Evolutionary conservation across 1,284 basidiomycete species (phyloP), one percentile per base, ranked within the genome.

Genomic region (Rhizopogon parksii): DNA sequence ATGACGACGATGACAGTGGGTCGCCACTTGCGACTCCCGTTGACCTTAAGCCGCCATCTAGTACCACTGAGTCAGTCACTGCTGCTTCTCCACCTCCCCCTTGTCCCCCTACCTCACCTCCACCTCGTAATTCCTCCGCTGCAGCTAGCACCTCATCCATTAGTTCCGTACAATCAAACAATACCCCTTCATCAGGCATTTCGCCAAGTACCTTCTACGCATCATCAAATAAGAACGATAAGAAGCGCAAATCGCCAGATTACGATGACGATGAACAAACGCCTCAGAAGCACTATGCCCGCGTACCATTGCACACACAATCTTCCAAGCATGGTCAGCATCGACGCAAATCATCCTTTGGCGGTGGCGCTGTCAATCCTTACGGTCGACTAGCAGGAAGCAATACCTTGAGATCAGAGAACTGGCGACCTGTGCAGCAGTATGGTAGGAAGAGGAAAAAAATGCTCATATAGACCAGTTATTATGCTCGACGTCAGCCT

Each of bases 151-250:
- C 59, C 47, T 37, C 46, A 55, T 49, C 53, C 57, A 21, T 56
- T 59, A 43, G 46, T 38, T 54, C 56, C 49, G 54, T 59, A 53
- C 62, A 58, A 46, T 58, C 52, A n/a, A 53, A 59, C 37, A 46
- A 60, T 36, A 52, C 60, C 14, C 52, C n/a, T 53, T 60, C 60
- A 27, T 56, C 24, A 40, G 56, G 58, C 34, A 69, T 82, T 47
- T 60, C 74, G 25, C 60, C 77, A 19, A 63, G 60, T 32, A 76
- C 61, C 52, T 82, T 82, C 59, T 80, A 82, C 53, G 71, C 70
- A 14, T 55, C 63, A 17, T 50, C 51, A 25, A 40, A 51, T n/a
- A 40, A 30, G 12, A 68, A 62, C 36, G 64, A 66, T 54, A 74
- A 60, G 62, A 75, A 73, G 62, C 74, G 72, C 35, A 78, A 77